A percentile compares a stretch with the other conserved stretches of the same genome.
Evolutionary conservation across 306 rosid genomes (phyloP).

Genomic region (Lithocarpus polystachyus): DNA sequence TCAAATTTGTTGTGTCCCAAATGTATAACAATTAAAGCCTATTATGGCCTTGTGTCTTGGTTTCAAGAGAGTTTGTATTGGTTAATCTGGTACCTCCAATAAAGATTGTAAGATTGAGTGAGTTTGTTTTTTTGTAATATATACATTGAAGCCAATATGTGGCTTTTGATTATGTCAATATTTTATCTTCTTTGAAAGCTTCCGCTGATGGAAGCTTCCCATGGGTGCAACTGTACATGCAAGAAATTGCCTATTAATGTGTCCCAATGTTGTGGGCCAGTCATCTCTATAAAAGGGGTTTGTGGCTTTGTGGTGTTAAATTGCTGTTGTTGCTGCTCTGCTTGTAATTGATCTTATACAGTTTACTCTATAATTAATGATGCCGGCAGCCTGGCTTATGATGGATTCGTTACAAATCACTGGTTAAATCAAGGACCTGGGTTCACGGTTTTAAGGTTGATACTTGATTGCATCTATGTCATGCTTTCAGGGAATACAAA

Average conservation of each 20-base stretch:
- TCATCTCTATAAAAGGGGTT: background rate
- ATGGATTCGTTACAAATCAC: too few relatives aligned
- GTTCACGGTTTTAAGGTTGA: too few relatives aligned
- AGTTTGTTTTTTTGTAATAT: background rate
- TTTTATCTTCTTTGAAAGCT: background rate
- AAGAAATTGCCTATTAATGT: background rate
- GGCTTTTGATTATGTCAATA: conserved; percentile 14
- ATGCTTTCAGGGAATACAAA: too few relatives aligned
- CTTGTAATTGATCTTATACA: background rate
- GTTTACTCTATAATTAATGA: background rate
- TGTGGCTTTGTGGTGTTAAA: background rate
- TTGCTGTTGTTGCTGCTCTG: background rate
- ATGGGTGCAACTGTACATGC: background rate
- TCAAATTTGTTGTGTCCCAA: conserved; percentile 9
- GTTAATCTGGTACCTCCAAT: conserved; percentile 26
- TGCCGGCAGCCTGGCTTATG: too few relatives aligned
- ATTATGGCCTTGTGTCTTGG: conserved; percentile 16
- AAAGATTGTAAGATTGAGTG: conserved; percentile 24
- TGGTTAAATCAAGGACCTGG: too few relatives aligned
- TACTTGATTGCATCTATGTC: too few relatives aligned
- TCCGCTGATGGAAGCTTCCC: conserved; percentile 8
- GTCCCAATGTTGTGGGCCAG: background rate
- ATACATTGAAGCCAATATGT: conserved; percentile 15
- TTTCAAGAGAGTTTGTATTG: conserved; percentile 12
- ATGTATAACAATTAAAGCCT: conserved; percentile 1